phyloP scores from a whole-genome alignment of 106 monocot genomes.

The Dendrobium huoshanense region DNA sequence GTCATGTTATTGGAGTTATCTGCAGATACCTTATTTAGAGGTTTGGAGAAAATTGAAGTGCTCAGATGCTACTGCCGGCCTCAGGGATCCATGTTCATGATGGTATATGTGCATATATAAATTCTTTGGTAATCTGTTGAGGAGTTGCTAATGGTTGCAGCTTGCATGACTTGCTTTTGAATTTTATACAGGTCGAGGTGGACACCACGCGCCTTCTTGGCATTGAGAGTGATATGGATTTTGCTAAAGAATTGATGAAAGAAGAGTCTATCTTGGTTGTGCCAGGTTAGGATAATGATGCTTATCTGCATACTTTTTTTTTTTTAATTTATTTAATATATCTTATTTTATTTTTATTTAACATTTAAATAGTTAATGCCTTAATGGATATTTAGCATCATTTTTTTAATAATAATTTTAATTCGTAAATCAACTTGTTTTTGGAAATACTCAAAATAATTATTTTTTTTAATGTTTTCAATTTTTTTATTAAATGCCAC shows the following conservation, averaged over 20 bases:
- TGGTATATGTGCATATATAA: conserved; percentile 35
- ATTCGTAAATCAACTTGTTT: too few species aligned
- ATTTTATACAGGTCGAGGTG: conserved; percentile 49
- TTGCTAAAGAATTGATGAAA: conserved; percentile 63
- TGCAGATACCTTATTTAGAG: conserved; percentile 35
- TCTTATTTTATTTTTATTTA: too few species aligned
- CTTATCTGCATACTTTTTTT: not conserved
- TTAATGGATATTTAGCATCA: too few species aligned
- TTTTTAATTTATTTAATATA: too few species aligned
- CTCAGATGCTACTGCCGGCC: conserved; percentile 62
- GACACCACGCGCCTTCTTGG: conserved; percentile 35
- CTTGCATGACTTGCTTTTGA: not conserved
- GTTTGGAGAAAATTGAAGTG: conserved; percentile 45
- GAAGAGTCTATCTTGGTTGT: conserved; percentile 82
- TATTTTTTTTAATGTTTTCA: too few species aligned
- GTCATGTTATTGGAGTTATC: conserved; percentile 41
- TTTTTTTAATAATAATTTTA: too few species aligned
- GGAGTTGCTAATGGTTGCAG: not conserved
- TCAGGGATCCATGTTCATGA: conserved; percentile 91
- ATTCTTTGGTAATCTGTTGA: not conserved
- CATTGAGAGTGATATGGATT: conserved; percentile 74
- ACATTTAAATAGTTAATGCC: too few species aligned
- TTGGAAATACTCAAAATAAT: too few species aligned
- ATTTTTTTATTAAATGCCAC: too few species aligned
- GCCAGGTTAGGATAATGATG: conserved; percentile 44